Evolutionary conservation across 2,329 filamentous ascomycete species (phyloP), one percentile per base, ranked within the genome.

Genomic region (Pseudogymnoascus sp.): DNA sequence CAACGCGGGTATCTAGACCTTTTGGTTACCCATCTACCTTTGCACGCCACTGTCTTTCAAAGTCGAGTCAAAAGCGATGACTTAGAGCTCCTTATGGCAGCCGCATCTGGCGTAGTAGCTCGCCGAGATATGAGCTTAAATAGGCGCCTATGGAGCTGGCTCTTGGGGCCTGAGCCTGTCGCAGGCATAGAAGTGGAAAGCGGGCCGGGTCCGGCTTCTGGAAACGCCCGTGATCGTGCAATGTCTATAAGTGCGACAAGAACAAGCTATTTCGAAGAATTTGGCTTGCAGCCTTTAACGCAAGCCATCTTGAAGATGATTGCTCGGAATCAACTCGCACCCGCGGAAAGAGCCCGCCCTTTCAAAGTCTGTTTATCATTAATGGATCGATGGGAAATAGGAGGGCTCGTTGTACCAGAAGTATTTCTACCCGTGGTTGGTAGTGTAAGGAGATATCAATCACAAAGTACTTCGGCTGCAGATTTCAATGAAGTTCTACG

Each of bases 331-430:
- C 73, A 75, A 46, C 73, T 70, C 4, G 79, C 79, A 62, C 83
- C 89, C 0, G 75, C 82, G 0, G 91, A 96, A 70, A 83, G 87
- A 72, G 91, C 92, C 18, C 87, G 87, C 40, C 93, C 95, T 0
- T 97, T 96, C 72, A 87, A 93, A 63, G 91, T 97, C 66, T 96
- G 92, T 70, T 82, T 97, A 2, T 97, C 96, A 14, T 80, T 99
- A 61, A 97, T 99, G 95, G 95, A 99, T 76, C 87, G 93, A 64
- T 97, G 92, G 93, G 95, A 99, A 74, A 93, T 99, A 67, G 95
- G 95, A 31, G 91, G 91, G 1, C 81, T 93, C 16, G 87, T 99
- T 56, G 88, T 97, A 1, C 90, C 93, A 0, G 88, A 91, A 65
- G 84, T 97, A 12, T 97, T 99, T 71, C 79, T 97, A 12, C 90